Conservation (phyloP, 495 filamentous ascomycete genomes). For the Tuber brumale region DNA sequence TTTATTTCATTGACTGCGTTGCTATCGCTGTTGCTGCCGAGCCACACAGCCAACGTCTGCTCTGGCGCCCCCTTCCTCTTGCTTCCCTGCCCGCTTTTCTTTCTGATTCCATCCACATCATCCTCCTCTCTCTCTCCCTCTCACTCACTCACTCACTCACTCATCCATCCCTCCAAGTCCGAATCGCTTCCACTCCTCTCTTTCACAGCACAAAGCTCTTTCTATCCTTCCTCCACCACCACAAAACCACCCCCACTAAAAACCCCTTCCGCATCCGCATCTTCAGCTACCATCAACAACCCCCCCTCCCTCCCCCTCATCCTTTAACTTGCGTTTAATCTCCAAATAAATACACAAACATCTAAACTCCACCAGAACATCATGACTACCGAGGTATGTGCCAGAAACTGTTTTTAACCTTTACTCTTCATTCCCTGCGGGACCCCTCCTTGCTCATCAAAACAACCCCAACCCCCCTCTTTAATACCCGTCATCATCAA, state of each 20-base stretch:
- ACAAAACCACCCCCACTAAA: constrained; percentile 32
- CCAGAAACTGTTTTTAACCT: constrained; percentile 25
- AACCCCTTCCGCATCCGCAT: constrained; percentile 39
- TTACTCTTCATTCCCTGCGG: constrained; percentile 42
- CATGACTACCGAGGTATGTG: constrained; percentile 65
- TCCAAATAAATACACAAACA: constrained; percentile 29
- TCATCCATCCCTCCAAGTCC: constrained; percentile 28
- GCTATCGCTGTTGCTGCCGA: constrained; percentile 36
- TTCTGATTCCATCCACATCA: constrained; percentile 39
- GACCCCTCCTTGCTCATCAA: constrained; percentile 41
- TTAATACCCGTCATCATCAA: constrained; percentile 23
- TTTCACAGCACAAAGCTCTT: constrained; percentile 17
- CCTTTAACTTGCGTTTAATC: constrained; percentile 21
- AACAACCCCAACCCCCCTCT: constrained; percentile 43
- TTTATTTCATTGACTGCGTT: neutral
- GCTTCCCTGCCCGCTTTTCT: constrained; percentile 32
- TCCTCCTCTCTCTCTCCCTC: constrained; percentile 25
- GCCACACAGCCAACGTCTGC: constrained; percentile 35
- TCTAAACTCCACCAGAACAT: constrained; percentile 39
- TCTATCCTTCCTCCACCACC: constrained; percentile 24
- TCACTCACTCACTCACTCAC: constrained; percentile 25
- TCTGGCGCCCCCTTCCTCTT: constrained; percentile 19
- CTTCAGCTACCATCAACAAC: constrained; percentile 34
- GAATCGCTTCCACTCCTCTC: constrained; percentile 23
- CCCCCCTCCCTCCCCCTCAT: constrained; percentile 31